A percentile compares a stretch with the other conserved stretches of the same genome.
Evolutionary conservation across 306 rosid species (phyloP).

Genomic region (Fragaria nilgerrensis): DNA sequence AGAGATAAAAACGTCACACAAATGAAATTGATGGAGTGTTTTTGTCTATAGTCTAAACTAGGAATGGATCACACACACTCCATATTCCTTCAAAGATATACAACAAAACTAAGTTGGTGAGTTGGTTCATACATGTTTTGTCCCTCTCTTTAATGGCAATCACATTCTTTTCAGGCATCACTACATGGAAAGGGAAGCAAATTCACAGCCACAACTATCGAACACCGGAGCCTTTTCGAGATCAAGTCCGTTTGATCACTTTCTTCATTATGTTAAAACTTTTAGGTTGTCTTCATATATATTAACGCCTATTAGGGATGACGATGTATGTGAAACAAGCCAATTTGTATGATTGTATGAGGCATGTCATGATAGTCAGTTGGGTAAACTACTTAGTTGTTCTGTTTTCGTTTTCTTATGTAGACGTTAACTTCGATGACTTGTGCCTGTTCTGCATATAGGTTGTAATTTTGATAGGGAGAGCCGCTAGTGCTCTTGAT

Average conservation of each 20-base stretch:
- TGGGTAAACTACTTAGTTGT: not conserved
- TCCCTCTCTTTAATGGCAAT: not conserved
- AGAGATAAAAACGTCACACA: no score
- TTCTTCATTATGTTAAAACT: not conserved
- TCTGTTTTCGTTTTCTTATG: not conserved
- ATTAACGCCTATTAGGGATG: not conserved
- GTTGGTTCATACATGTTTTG: no score
- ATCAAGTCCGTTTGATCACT: slow-evolving; percentile 45
- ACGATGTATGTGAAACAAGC: no score
- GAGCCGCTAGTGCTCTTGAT: slow-evolving; percentile 44
- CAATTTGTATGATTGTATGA: not conserved
- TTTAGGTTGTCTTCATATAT: not conserved
- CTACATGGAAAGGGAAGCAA: slow-evolving; percentile 46
- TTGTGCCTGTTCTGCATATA: slow-evolving; percentile 12
- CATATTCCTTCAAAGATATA: not conserved
- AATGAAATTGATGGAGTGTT: no score
- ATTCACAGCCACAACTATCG: slow-evolving; percentile 65
- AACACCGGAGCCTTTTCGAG: slow-evolving; percentile 47
- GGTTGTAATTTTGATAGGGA: slow-evolving; percentile 35
- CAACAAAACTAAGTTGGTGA: no score
- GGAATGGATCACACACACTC: no score
- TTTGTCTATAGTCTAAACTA: no score
- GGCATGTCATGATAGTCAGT: not conserved
- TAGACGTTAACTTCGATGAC: not conserved
- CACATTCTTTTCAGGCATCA: slow-evolving; percentile 34